These are phyloP conservation scores for Wickerhamiella galacta DNA, from an alignment of 805 yeast genomes.

Conservation along the genomic window DNA sequence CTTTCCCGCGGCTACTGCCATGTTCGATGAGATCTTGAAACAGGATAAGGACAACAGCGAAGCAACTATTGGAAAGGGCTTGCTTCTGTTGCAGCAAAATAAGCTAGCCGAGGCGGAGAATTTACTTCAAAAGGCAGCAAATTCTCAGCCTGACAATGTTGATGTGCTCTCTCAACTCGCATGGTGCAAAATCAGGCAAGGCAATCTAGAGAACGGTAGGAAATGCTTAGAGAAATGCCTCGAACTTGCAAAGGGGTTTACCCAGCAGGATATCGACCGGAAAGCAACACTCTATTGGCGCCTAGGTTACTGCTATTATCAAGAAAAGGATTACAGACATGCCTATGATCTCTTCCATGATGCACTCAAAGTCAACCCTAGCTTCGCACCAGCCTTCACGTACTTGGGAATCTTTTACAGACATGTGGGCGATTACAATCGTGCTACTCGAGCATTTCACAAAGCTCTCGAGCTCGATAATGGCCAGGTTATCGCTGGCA, in stretches of 20 bases:
- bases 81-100: slow-evolving; percentile 53
- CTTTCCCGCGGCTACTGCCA: slow-evolving; percentile 50
- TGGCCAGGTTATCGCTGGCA: slow-evolving; percentile 59
- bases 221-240: slow-evolving; percentile 31
- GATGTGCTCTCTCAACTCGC: slow-evolving; percentile 54
- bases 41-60: slow-evolving; percentile 31
- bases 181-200: slow-evolving; percentile 56
- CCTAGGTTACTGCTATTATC: slow-evolving; percentile 46
- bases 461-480: slow-evolving; percentile 80
- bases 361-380: slow-evolving; percentile 46
- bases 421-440: slow-evolving; percentile 38
- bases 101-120: slow-evolving; percentile 37
- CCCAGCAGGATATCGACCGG: slow-evolving; percentile 34
- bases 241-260: slow-evolving; percentile 31
- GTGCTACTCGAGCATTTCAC: slow-evolving; percentile 75
- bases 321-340: slow-evolving; percentile 18
- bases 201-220: slow-evolving; percentile 36
- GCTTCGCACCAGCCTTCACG: slow-evolving; percentile 65
- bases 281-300: slow-evolving; percentile 56
- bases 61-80: slow-evolving; percentile 70
- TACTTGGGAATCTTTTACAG: slow-evolving; percentile 62
- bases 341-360: slow-evolving; percentile 41
- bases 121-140: slow-evolving; percentile 35
- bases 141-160: slow-evolving; percentile 32
- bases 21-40: slow-evolving; percentile 47